Base-by-base conservation (phyloP, 352 stramenopile genomes). In the Peronospora belbahrii region DNA sequence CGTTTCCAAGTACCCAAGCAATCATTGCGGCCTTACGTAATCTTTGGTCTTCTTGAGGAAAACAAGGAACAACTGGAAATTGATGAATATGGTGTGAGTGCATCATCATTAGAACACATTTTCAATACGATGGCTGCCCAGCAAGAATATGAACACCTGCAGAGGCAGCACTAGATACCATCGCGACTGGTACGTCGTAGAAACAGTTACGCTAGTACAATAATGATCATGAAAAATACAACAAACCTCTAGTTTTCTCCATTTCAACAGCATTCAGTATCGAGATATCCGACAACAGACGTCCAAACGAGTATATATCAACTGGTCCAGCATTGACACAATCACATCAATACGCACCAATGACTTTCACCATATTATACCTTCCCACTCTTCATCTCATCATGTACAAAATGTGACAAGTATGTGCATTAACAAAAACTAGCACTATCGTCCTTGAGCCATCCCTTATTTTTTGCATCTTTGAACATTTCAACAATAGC, bases 71-170 rank as follows among this genome's bases (percentile, higher is more conserved):
- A 59, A 17, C 57, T 94, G 7, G 42, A 60, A 0, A 73, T 97
- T 31, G 67, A 74, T 17, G 82, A 95, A 56, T 97, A 97, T 56
- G 83, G 73, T 27, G 70, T 97, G 40, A 90, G 76, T 35, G 84
- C 95, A 46, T 89, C 83, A 20, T 94, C 85, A 18, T 67, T 97
- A 15, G 89, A 97, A 59, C 74, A 94, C 52, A 93, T 97, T 48
- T 97, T 97, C 74, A 96, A 96, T 59, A 68, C 70, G 53, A 95
- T 97, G 72, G 89, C 87, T 2, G 65, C 62, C 6, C 61, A 91
- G 38, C 81, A 95, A 60, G 66, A 70, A 25, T 67, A 81, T 41
- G 72, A 82, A 42, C 61, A 52, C 2, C 30, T 77, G 33, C 54
- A 67, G 18, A n/a, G 63, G 52, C n/a, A 75, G 74, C 36, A 61